Percentiles rank a stretch among this genome's conserved stretches.
These are phyloP conservation scores for Phaeosphaeriaceae sp. DNA, from an alignment of 2,329 filamentous ascomycete species.

Conservation along the genomic window DNA sequence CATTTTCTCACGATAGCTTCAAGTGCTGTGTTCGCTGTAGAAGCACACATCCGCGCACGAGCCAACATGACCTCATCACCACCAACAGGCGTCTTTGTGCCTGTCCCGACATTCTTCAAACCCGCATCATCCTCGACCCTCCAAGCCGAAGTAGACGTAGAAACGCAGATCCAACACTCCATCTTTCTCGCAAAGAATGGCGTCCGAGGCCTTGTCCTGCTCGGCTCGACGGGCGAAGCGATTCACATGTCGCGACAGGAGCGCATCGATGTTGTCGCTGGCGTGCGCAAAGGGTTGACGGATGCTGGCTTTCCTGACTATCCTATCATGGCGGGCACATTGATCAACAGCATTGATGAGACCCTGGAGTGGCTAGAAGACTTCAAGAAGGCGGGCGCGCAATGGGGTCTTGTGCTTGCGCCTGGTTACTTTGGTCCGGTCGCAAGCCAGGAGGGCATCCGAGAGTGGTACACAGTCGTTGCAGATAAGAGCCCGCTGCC, in stretches of 20 bases:
- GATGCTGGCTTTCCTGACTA: slow-evolving; percentile 65
- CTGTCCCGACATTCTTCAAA: slow-evolving; percentile 71
- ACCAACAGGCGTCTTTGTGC: slow-evolving; percentile 49
- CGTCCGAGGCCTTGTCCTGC: slow-evolving; percentile 67
- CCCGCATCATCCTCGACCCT: slow-evolving; percentile 54
- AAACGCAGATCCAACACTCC: slow-evolving; percentile 65
- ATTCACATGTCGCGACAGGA: slow-evolving; percentile 69
- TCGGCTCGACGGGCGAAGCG: slow-evolving; percentile 71
- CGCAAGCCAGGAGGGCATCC: slow-evolving; percentile 65
- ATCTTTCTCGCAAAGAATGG: slow-evolving; percentile 68
- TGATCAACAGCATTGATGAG: slow-evolving; percentile 69
- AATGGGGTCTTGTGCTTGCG: slow-evolving; percentile 69
- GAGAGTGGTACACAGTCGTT: slow-evolving; percentile 68
- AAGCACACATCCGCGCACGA: slow-evolving; percentile 14
- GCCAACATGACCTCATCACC: slow-evolving; percentile 37
- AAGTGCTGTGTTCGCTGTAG: neutral
- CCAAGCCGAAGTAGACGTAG: slow-evolving; percentile 64
- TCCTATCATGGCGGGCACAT: slow-evolving; percentile 69
- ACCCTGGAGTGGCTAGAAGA: slow-evolving; percentile 65
- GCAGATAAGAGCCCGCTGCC: slow-evolving; percentile 68
- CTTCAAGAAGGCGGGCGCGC: slow-evolving; percentile 64
- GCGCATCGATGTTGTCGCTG: slow-evolving; percentile 62
- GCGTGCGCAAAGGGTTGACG: slow-evolving; percentile 64
- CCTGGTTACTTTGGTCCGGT: slow-evolving; percentile 71
- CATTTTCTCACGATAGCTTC: neutral